Base-by-base conservation (phyloP, 1,284 basidiomycete species). In the Cerrena zonata region DNA sequence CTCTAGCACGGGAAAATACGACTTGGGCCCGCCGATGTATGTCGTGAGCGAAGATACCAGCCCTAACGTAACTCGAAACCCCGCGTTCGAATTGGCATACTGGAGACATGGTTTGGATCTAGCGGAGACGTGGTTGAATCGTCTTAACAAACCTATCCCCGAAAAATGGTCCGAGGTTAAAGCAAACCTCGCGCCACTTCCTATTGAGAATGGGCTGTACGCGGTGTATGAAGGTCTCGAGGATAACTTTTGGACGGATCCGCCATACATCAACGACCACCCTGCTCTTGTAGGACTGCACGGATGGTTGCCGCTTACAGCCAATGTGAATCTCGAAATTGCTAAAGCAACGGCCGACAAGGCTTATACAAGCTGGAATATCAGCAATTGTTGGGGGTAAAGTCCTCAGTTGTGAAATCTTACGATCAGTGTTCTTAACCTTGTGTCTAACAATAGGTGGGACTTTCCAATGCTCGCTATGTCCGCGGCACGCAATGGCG, bases 401-500 rank as follows among this genome's bases (percentile, higher is more conserved):
- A 73, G 64, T 24, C 38, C 12, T n/a, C n/a, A n/a, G n/a, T n/a
- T n/a, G n/a, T n/a, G n/a, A n/a, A n/a, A n/a, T n/a, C n/a, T 13
- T 7, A 27, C 5, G 30, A 18, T 19, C 21, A 26, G 7, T 12
- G 10, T 4, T 39, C 24, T 34, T 19, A 23, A 10, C 10, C 36
- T 10, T 49, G n/a, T n/a, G n/a, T n/a, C n/a, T n/a, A n/a, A n/a
- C 15, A 12, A 12, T 52, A 78, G 79, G 39, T 82, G 79, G 80
- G 80, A 82, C 61, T 81, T 81, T 56, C 77, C 78, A 0, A 76
- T 82, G 75, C 72, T 82, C 2, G 79, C 79, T 0, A 79, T 83
- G 76, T 78, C 77, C 1, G 79, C 79, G 13, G 79, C 79, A 18
- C 70, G 79, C 2, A 75, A 75, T 50, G 74, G 74, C 4, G 68